A percentile compares a stretch with the other conserved stretches of the same genome.
These are phyloP conservation scores for Fusarium praegraminearum DNA, from an alignment of 2,329 filamentous ascomycete species.

Conservation along the genomic window DNA sequence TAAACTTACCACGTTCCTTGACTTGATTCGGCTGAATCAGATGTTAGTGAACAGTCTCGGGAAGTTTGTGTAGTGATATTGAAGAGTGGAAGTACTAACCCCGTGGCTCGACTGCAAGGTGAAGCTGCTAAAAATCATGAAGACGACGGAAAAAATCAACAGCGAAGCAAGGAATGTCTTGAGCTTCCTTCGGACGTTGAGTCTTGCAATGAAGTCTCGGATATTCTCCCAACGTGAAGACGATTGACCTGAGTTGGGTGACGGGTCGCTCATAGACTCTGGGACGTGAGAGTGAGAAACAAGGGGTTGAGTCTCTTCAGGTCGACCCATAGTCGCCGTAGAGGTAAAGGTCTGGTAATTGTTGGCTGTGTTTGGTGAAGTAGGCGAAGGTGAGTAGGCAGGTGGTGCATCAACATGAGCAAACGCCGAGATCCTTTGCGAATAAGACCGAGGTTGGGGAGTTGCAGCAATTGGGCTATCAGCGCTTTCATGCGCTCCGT, in stretches of 20 bases:
- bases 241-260: conserved; percentile 39
- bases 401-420: conserved; percentile 60
- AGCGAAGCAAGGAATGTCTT: conserved; percentile 50
- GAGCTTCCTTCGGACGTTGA: conserved; percentile 46
- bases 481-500: not conserved
- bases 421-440: conserved; percentile 20
- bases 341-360: conserved; percentile 61
- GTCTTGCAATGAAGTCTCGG: conserved; percentile 37
- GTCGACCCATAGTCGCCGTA: conserved; percentile 55
- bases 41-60: not conserved
- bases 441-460: conserved; percentile 4
- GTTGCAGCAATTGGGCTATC: conserved; percentile 7
- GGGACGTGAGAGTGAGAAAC: conserved; percentile 54
- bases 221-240: conserved; percentile 49
- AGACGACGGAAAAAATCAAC: conserved; percentile 52
- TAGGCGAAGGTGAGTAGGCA: conserved; percentile 61
- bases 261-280: conserved; percentile 60
- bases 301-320: conserved; percentile 58
- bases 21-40: conserved; percentile 29
- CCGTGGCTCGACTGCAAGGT: conserved; percentile 32
- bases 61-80: not conserved
- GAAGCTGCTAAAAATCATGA: conserved; percentile 46
- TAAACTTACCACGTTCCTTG: conserved; percentile 39
- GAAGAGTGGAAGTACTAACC: conserved; percentile 43
- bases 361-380: conserved; percentile 49